Evolutionary conservation across 1,284 basidiomycete species (phyloP), one percentile per base, ranked within the genome.

Genomic region (Boletus hoseneyae): DNA sequence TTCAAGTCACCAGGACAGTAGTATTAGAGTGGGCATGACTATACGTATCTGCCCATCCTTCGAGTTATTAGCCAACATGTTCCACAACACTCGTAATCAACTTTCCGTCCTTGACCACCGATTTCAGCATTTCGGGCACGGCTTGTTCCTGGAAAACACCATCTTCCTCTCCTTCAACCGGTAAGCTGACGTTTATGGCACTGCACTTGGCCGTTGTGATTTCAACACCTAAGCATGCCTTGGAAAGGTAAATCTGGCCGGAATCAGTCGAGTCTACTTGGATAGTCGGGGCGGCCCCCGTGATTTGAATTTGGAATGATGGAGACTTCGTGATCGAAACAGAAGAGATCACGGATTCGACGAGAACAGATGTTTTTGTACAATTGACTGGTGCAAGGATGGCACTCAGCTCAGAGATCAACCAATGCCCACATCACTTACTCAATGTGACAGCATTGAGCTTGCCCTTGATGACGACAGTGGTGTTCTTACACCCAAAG

Each of bases 131-230:
- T 73, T 99, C 97, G 1, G 97, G 97, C 34, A 99, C 75, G 3
- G 96, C 81, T 59, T 85, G 84, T 71, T 99, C 97, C 55, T 83
- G 81, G 62, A 94, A 97, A 45, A 96, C 80, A 11, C 95, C 97
- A 12, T 95, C 90, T 65, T 96, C 93, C 60, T 91, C 91, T 34
- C 83, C 89, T 56, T 86, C 86, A 2, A 89, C 85, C 0, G 96
- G 96, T 40, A 99, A 68, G 60, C 83, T 92, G 53, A 99, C 79
- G 70, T 99, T 99, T 71, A 99, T 89, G 29, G 87, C 81, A 64
- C 90, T 94, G 69, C 93, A 97, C 74, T 99, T 98, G 51, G 93
- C 87, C 1, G 95, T 96, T 42, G 94, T 89, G 62, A 99, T 92
- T 72, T 98, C 96, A 3, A 83, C 79, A 34, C 63, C 75, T 48